These are phyloP conservation scores for Plectosphaerella plurivora DNA, from an alignment of 2,329 filamentous ascomycete species.

Conservation along the genomic window DNA sequence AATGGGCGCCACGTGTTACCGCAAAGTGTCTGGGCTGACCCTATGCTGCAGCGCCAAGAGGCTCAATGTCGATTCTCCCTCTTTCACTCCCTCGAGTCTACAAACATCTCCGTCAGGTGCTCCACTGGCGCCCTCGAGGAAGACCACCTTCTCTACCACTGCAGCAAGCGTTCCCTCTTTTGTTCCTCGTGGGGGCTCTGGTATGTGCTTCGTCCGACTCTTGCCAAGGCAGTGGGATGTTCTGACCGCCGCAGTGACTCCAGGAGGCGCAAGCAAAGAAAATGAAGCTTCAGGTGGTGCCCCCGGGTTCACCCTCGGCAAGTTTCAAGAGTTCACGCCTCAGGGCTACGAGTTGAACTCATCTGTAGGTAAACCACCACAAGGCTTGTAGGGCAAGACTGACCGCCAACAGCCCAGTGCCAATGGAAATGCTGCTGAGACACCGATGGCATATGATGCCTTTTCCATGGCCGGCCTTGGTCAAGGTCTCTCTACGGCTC, in stretches of 20 bases:
- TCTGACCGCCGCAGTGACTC: conserved; percentile 8
- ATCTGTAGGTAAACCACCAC: neutral
- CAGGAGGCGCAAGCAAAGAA: conserved; percentile 26
- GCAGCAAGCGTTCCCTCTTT: conserved; percentile 86
- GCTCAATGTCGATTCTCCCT: conserved; percentile 93
- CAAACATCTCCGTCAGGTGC: conserved; percentile 8
- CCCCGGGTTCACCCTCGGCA: conserved; percentile 48
- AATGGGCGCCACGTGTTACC: too few species aligned
- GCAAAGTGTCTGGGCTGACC: too few species aligned
- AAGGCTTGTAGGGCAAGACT: neutral
- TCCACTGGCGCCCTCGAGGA: conserved; percentile 48
- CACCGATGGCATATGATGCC: conserved; percentile 54
- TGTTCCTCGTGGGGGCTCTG: conserved; percentile 61
- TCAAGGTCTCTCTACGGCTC: conserved; percentile 45
- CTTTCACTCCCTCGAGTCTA: conserved; percentile 72
- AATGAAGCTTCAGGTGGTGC: conserved; percentile 21
- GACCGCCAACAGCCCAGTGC: conserved; percentile 24
- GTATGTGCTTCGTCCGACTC: conserved; percentile 19
- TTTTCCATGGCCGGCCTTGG: conserved; percentile 56
- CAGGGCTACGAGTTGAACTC: conserved; percentile 46
- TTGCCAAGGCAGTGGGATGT: neutral
- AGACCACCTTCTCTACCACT: conserved; percentile 79
- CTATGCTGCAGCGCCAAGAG: conserved; percentile 53
- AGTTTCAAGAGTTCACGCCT: conserved; percentile 57
- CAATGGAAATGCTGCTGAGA: conserved; percentile 46